These are phyloP conservation scores for Isabelozyma heimii DNA, from an alignment of 805 yeast species.

Conservation along the genomic window DNA sequence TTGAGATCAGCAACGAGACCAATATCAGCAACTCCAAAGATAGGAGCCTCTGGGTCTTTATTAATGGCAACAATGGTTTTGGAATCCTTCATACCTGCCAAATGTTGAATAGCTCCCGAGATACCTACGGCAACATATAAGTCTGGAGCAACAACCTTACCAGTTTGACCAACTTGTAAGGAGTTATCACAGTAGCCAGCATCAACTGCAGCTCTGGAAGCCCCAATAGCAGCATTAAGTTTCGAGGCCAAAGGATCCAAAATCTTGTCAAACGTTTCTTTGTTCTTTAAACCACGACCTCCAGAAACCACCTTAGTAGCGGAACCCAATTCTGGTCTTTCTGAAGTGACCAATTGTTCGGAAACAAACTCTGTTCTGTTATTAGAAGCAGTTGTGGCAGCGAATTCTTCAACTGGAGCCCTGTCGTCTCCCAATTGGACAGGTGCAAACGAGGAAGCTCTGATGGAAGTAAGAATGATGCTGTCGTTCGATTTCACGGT, in stretches of 20 bases:
- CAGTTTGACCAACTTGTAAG: constrained; percentile 96
- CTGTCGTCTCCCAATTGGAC: constrained; percentile 30
- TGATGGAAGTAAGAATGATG: constrained; percentile 67
- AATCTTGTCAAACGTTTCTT: constrained; percentile 77
- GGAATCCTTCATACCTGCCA: constrained; percentile 98
- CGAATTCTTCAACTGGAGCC: constrained; percentile 50
- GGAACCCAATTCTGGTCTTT: constrained; percentile 87
- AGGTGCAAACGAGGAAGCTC: constrained; percentile 74
- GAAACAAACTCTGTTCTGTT: constrained; percentile 63
- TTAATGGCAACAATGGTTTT: constrained; percentile 92
- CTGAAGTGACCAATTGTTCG: constrained; percentile 71
- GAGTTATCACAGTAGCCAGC: constrained; percentile 95
- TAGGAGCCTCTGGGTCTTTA: constrained; percentile 92
- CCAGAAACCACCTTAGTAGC: constrained; percentile 85
- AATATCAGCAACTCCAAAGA: constrained; percentile 85
- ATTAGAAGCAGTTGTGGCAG: constrained; percentile 31
- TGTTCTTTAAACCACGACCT: constrained; percentile 89
- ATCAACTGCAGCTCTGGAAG: constrained; percentile 97
- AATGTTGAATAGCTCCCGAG: constrained; percentile 96
- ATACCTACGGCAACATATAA: constrained; percentile 90
- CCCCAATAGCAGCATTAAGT: constrained; percentile 91
- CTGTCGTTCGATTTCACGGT: constrained; percentile 73
- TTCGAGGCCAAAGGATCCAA: constrained; percentile 82
- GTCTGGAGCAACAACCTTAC: constrained; percentile 96
- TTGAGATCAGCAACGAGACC: constrained; percentile 88